These are phyloP conservation scores for Perkinsus olseni DNA, from an alignment of 169 alveolate species.

Conservation along the genomic window DNA sequence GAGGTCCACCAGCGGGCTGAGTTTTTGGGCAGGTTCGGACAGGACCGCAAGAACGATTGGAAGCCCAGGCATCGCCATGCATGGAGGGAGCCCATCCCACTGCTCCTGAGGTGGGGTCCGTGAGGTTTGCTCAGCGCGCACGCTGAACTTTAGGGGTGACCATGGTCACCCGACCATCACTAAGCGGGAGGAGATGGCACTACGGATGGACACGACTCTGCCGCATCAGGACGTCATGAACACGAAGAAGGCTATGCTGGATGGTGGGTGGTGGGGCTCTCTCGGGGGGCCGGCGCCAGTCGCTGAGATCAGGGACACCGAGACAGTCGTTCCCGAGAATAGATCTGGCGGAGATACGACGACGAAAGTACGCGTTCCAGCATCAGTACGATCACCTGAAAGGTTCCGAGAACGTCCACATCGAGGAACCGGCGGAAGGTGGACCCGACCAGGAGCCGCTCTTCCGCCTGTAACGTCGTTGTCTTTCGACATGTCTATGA, in stretches of 20 bases:
- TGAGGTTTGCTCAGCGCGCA: background rate
- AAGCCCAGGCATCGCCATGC: conserved; percentile 6
- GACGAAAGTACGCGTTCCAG: background rate
- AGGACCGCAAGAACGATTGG: conserved; percentile 8
- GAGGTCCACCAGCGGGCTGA: background rate
- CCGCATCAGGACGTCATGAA: background rate
- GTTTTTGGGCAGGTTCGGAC: background rate
- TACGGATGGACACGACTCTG: background rate
- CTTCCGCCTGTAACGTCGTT: background rate
- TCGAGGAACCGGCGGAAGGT: background rate
- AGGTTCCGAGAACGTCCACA: background rate
- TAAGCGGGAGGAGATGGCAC: background rate
- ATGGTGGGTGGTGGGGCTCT: background rate
- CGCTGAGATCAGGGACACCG: background rate
- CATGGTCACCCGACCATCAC: background rate
- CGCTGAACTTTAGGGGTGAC: background rate
- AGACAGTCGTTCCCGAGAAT: background rate
- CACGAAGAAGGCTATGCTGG: background rate
- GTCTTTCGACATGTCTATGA: background rate
- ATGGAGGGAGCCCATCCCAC: background rate
- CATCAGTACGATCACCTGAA: background rate
- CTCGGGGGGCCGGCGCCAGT: background rate
- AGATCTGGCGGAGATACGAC: background rate
- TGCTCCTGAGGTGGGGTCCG: background rate
- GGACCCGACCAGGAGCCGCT: background rate